These are phyloP conservation scores for Tuber indicum DNA, from an alignment of 495 filamentous ascomycete genomes.

Conservation along the genomic window DNA sequence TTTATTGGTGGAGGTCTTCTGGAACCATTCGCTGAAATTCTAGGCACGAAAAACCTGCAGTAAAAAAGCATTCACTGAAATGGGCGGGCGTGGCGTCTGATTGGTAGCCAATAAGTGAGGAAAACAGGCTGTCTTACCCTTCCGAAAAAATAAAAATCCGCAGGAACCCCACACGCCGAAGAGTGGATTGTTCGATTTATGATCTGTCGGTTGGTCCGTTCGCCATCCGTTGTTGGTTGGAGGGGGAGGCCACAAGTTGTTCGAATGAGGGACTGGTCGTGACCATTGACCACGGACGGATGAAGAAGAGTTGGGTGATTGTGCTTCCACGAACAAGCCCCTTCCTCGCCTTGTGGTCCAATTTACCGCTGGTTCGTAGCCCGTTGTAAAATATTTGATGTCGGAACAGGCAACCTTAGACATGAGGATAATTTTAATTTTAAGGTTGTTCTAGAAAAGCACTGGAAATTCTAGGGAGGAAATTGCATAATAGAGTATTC, in stretches of 20 bases:
- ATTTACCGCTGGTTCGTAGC: not conserved
- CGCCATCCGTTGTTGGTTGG: slow-evolving; percentile 28
- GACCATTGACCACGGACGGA: not conserved
- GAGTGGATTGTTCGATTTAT: slow-evolving; percentile 34
- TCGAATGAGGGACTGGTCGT: not conserved
- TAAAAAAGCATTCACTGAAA: slow-evolving; percentile 17
- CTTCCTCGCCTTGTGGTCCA: not conserved
- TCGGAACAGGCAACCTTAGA: slow-evolving; percentile 29
- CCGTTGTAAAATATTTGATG: slow-evolving; percentile 14
- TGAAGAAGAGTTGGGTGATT: not conserved
- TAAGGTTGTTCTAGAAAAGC: slow-evolving; percentile 1
- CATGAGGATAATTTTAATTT: slow-evolving; percentile 11
- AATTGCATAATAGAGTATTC: not conserved
- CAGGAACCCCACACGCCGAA: slow-evolving; percentile 39
- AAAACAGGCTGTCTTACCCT: not conserved
- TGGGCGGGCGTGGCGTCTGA: not conserved
- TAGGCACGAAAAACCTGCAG: slow-evolving; percentile 37
- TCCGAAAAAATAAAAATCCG: slow-evolving; percentile 11
- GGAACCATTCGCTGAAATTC: slow-evolving; percentile 36
- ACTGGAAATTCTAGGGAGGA: not conserved
- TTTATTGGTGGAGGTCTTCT: slow-evolving; percentile 36
- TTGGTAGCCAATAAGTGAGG: not conserved
- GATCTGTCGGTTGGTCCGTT: slow-evolving; percentile 32
- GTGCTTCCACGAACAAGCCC: slow-evolving; percentile 32
- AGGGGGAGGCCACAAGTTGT: not conserved